These are phyloP conservation scores for Geotrichum reessii DNA, from an alignment of 1,139 yeast species.

Conservation along the genomic window DNA sequence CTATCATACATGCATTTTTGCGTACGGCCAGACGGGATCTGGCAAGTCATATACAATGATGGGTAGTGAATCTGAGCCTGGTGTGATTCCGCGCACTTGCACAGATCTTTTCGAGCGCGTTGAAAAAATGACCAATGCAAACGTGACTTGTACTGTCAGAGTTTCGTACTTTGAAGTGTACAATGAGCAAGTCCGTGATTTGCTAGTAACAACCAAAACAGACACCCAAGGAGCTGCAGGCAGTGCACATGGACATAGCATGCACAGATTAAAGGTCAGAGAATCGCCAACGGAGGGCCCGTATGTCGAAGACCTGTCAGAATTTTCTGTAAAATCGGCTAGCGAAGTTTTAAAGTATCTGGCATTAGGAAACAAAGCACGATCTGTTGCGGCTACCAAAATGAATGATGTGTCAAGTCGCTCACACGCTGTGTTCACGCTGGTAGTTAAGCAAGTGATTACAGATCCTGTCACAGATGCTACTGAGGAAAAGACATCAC, in stretches of 20 bases:
- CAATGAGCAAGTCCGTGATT: slow-evolving; percentile 63
- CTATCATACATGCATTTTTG: slow-evolving; percentile 67
- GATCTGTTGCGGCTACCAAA: slow-evolving; percentile 65
- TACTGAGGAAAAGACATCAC: slow-evolving; percentile 55
- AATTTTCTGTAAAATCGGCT: slow-evolving; percentile 42
- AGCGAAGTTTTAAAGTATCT: slow-evolving; percentile 45
- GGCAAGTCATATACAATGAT: slow-evolving; percentile 75
- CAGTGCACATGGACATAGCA: slow-evolving; percentile 15
- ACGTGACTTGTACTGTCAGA: slow-evolving; percentile 48
- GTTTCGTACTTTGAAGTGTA: slow-evolving; percentile 67
- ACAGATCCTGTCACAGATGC: slow-evolving; percentile 42
- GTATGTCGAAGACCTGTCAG: slow-evolving; percentile 59
- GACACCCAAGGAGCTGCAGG: slow-evolving; percentile 1
- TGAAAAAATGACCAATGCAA: slow-evolving; percentile 37
- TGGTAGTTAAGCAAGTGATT: slow-evolving; percentile 54
- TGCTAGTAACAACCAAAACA: slow-evolving; percentile 33
- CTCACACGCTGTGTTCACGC: slow-evolving; percentile 71
- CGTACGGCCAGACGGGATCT: slow-evolving; percentile 72
- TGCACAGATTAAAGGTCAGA: slow-evolving; percentile 45
- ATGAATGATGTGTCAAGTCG: slow-evolving; percentile 68
- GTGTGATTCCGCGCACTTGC: slow-evolving; percentile 57
- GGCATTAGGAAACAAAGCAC: slow-evolving; percentile 43
- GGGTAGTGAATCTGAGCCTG: slow-evolving; percentile 50
- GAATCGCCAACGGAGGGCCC: slow-evolving; percentile 62
- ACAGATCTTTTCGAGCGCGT: slow-evolving; percentile 49